phyloP scores from a whole-genome alignment of 306 rosid genomes.

The Vicia faba region DNA sequence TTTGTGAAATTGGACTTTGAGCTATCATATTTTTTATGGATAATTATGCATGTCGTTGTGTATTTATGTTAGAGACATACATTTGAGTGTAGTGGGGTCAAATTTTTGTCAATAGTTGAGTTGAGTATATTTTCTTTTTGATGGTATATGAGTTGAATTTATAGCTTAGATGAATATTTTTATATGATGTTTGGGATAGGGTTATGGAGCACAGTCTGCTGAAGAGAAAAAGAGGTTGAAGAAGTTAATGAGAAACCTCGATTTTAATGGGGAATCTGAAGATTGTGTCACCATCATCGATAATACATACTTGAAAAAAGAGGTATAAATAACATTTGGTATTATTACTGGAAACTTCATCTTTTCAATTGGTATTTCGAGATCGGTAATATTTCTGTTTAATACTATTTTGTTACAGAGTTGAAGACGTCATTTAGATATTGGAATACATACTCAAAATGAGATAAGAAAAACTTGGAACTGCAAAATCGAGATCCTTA shows the following conservation, averaged over 20 bases:
- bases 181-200: constrained; percentile 49
- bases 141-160: constrained; percentile 21
- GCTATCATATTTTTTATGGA: constrained; percentile 14
- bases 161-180: neutral
- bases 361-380: neutral
- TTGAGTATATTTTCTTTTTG: constrained; percentile 18
- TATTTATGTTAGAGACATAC: constrained; percentile 2
- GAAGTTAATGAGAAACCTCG: constrained; percentile 90
- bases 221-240: constrained; percentile 95
- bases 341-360: no score
- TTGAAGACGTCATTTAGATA: constrained; percentile 81
- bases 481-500: constrained; percentile 48
- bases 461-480: constrained; percentile 94
- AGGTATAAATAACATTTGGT: no score
- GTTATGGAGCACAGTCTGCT: constrained; percentile 95
- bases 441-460: constrained; percentile 72
- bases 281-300: no score
- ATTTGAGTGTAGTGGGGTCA: constrained; percentile 18
- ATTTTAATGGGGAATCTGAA: constrained; percentile 88
- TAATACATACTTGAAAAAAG: no score
- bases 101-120: neutral
- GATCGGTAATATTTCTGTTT: neutral
- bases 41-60: neutral
- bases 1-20: constrained; percentile 29
- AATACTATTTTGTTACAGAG: constrained; percentile 45